phyloP scores from a whole-genome alignment of 139 green algal species.

The Zygnema circumcarinatum region DNA sequence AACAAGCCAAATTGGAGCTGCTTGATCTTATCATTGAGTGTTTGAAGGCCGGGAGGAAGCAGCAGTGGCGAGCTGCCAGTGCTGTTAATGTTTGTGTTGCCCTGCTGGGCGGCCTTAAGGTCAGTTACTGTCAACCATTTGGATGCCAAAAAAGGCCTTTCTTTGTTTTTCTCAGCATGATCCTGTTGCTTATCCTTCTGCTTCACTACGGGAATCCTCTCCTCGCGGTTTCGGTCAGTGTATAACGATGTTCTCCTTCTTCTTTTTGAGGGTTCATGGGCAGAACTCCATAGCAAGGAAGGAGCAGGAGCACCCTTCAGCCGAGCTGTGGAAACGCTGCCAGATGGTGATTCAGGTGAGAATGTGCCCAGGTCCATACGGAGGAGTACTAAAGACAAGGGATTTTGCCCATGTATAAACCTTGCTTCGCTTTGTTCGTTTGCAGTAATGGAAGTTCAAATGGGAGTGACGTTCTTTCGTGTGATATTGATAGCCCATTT shows the following conservation, averaged over 20 bases:
- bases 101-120: slow-evolving; percentile 52
- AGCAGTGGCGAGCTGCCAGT: slow-evolving; percentile 39
- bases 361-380: slow-evolving; percentile 2
- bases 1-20: slow-evolving; percentile 39
- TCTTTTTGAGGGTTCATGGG: too few relatives aligned
- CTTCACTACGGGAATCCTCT: too few relatives aligned
- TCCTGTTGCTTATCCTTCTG: too few relatives aligned
- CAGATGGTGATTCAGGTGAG: slow-evolving; percentile 44
- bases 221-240: too few relatives aligned
- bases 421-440: not conserved
- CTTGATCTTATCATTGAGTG: slow-evolving; percentile 43
- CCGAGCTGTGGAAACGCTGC: slow-evolving; percentile 22
- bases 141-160: too few relatives aligned
- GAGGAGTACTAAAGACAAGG: too few relatives aligned
- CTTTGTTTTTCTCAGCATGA: too few relatives aligned
- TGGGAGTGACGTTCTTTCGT: too few relatives aligned
- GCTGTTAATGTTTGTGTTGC: slow-evolving; percentile 47
- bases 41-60: slow-evolving; percentile 42
- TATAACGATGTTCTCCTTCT: too few relatives aligned
- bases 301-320: slow-evolving; percentile 28
- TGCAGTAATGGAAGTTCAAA: too few relatives aligned
- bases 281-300: slow-evolving; percentile 15
- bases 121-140: not conserved
- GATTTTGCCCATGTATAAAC: not conserved
- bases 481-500: too few relatives aligned